Evolutionary conservation across 2,329 filamentous ascomycete species (phyloP).

Genomic region (Coniochaeta hoffmannii): DNA sequence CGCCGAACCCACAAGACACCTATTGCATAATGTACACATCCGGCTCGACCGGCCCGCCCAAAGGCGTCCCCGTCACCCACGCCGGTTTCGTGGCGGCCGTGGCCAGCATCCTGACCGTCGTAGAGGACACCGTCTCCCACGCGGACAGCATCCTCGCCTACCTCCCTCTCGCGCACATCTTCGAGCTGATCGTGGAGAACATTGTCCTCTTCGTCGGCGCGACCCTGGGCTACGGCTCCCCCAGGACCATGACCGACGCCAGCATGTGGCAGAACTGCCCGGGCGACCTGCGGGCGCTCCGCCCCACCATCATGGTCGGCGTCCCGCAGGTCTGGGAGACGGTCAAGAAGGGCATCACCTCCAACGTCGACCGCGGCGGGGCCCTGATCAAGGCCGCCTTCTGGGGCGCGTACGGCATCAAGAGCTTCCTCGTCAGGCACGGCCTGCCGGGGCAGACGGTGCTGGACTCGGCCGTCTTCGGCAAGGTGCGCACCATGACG

Average conservation of each 20-base stretch:
- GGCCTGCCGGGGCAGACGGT: conserved; percentile 60
- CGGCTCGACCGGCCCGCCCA: conserved; percentile 80
- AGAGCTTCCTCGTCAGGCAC: conserved; percentile 48
- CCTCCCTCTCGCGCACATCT: conserved; percentile 88
- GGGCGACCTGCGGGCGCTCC: conserved; percentile 89
- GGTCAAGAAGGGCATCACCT: conserved; percentile 86
- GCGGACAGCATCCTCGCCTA: conserved; percentile 81
- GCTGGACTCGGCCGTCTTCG: conserved; percentile 80
- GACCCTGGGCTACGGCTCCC: conserved; percentile 87
- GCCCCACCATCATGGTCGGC: conserved; percentile 83
- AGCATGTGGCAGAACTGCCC: conserved; percentile 86
- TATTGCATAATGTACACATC: conserved; percentile 87
- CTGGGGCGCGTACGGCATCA: conserved; percentile 55
- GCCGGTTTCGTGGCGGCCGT: conserved; percentile 73
- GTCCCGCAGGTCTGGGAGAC: conserved; percentile 97
- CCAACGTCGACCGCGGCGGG: conserved; percentile 66
- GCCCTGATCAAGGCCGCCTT: conserved; percentile 72
- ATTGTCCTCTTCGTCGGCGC: conserved; percentile 82
- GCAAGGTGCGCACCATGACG: conserved; percentile 83
- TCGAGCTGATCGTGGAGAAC: conserved; percentile 95
- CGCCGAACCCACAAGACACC: conserved; percentile 66
- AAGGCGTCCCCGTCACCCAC: conserved; percentile 81
- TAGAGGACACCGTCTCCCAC: conserved; percentile 70
- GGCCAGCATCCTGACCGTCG: conserved; percentile 70
- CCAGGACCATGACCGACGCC: conserved; percentile 77